Conservation (phyloP, 106 monocot species). For the Dioscorea alata region DNA sequence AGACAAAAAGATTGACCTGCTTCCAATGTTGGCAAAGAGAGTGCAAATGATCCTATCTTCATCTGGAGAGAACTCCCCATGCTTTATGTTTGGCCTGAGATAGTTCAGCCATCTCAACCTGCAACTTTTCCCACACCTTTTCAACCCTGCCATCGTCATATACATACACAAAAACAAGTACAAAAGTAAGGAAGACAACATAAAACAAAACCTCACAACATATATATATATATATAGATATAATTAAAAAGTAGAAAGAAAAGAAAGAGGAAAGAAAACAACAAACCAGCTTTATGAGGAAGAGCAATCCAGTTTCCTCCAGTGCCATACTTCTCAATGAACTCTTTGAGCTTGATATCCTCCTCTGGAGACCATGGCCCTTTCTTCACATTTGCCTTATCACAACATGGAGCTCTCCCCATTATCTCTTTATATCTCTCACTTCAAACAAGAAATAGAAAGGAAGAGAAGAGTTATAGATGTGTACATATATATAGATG, state of each 20-base stretch:
- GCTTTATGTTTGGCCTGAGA: slow-evolving; percentile 61
- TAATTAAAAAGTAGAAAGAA: background rate
- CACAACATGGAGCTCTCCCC: slow-evolving; percentile 97
- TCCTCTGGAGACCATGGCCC: slow-evolving; percentile 96
- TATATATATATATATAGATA: background rate
- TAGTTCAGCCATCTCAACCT: slow-evolving; percentile 87
- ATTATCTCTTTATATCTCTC: slow-evolving; percentile 15
- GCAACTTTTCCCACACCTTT: slow-evolving; percentile 96
- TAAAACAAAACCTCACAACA: too few species aligned
- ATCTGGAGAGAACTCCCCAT: slow-evolving; percentile 56
- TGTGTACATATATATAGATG: background rate
- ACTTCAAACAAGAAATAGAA: background rate
- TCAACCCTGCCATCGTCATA: slow-evolving; percentile 41
- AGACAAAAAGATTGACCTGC: slow-evolving; percentile 23
- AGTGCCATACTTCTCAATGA: slow-evolving; percentile 86
- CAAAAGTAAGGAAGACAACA: too few species aligned
- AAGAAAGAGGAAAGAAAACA: background rate
- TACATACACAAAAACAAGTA: too few species aligned
- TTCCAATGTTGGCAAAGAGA: slow-evolving; percentile 55
- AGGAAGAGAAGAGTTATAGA: background rate
- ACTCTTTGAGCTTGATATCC: slow-evolving; percentile 77
- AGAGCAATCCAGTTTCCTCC: slow-evolving; percentile 97
- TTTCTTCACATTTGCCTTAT: slow-evolving; percentile 88
- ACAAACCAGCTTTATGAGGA: slow-evolving; percentile 84
- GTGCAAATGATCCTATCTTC: slow-evolving; percentile 52